Conservation (phyloP, 129 eudicot genomes). For the Logfia minima region DNA sequence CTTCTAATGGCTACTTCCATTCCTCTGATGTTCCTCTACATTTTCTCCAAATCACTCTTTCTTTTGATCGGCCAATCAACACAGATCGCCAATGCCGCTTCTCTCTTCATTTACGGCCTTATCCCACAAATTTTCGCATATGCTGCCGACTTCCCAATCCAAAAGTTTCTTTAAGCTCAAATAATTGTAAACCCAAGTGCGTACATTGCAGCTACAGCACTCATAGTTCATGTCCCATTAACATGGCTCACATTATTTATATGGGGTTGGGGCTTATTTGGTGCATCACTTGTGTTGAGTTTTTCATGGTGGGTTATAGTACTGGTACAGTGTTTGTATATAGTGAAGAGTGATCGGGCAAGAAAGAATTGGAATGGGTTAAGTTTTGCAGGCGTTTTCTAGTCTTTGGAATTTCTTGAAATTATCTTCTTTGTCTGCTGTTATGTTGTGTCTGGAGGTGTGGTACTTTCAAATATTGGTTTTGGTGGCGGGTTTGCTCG, state of each 20-base stretch:
- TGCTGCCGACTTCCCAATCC: conserved; percentile 49
- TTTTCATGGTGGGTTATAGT: conserved; percentile 53
- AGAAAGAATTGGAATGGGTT: conserved; percentile 51
- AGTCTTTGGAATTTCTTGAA: conserved; percentile 43
- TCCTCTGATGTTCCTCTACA: conserved; percentile 49
- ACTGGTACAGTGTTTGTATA: conserved; percentile 40
- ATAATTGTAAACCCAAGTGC: conserved; percentile 59
- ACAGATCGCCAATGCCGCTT: conserved; percentile 39
- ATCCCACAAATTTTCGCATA: conserved; percentile 58
- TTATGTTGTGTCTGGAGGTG: conserved; percentile 50
- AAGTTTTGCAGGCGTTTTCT: conserved; percentile 39
- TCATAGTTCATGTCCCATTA: conserved; percentile 32
- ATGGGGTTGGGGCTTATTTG: conserved; percentile 45
- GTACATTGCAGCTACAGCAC: conserved; percentile 39
- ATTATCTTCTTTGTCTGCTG: conserved; percentile 41
- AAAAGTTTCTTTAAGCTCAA: conserved; percentile 55
- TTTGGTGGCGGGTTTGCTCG: conserved; percentile 52
- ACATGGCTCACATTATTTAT: conserved; percentile 36
- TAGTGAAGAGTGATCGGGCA: conserved; percentile 34
- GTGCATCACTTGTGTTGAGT: conserved; percentile 47
- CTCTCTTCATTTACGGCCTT: conserved; percentile 50
- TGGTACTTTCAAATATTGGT: conserved; percentile 57
- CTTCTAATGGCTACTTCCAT: conserved; percentile 38
- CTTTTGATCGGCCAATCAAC: conserved; percentile 44
- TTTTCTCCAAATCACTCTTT: conserved; percentile 44